phyloP scores from a whole-genome alignment of 371 early-diverging fungal genomes.

The Mitosporidium daphniae region DNA sequence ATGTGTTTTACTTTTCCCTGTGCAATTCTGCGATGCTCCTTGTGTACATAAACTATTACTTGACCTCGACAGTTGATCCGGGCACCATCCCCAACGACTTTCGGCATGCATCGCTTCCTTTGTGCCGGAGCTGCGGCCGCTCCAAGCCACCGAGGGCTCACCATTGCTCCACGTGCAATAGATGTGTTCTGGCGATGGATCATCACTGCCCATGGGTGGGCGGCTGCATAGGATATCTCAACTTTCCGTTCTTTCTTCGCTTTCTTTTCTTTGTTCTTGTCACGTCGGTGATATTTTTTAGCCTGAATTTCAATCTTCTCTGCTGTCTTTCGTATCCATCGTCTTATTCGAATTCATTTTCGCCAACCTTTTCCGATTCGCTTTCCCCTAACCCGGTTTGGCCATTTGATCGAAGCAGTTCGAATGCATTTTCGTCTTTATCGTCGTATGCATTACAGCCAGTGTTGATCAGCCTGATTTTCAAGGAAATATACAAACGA shows the following conservation, averaged over 20 bases:
- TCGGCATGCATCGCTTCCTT: too few species aligned
- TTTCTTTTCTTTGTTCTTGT: constrained; percentile 1
- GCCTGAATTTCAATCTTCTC: background rate
- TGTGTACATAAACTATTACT: too few species aligned
- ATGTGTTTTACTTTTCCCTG: too few species aligned
- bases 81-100: too few species aligned
- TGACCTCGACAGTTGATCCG: too few species aligned
- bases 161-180: constrained; percentile 10
- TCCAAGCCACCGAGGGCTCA: constrained; percentile 11
- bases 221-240: constrained; percentile 7
- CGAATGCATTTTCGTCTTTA: background rate
- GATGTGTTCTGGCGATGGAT: constrained; percentile 11
- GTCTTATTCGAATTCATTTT: background rate
- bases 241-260: constrained; percentile 1
- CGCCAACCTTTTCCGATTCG: background rate
- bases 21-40: too few species aligned
- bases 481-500: too few species aligned
- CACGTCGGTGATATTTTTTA: background rate
- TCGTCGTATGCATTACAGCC: background rate
- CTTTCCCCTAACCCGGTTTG: background rate
- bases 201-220: constrained; percentile 11
- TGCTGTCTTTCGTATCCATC: background rate
- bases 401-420: background rate
- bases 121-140: constrained; percentile 7
- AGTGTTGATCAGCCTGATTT: too few species aligned